Base-by-base conservation (phyloP, 148 eudicot genomes). In the Mesembryanthemum crystallinum region DNA sequence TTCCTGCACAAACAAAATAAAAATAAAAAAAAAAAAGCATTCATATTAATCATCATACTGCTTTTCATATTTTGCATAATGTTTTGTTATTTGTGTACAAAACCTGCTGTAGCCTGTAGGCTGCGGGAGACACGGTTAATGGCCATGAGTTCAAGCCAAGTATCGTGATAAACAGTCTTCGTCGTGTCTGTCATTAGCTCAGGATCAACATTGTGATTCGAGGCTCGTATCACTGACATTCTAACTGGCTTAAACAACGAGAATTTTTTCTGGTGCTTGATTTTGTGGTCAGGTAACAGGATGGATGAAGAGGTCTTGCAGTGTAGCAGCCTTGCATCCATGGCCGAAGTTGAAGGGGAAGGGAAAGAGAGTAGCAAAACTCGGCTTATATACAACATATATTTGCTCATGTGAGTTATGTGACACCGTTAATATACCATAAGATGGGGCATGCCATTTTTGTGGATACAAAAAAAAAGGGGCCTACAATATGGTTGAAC, bases 71-170 rank as follows among this genome's bases (percentile, higher is more conserved):
- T n/a, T n/a, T n/a, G 49, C 49, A 45, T 45, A 45, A 11, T 45
- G 49, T 45, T 45, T 45, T 45, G 54, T 23, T 27, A 27, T 24
- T 39, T 0, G 37, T 17, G 29, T 24, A 68, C 58, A 13, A 21
- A 61, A 90, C 93, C 95, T 79, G 91, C 72, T 10, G 82, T 69
- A 55, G 81, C 80, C 80, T 92, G 93, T 49, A 92, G 80, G 57
- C 78, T 81, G 21, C 49, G 77, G 32, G 95, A 86, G 77, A 92
- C 83, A 80, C 90, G 87, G 64, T 83, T 80, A 76, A 90, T 92
- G 80, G 93, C 95, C 63, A 85, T 33, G 29, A 65, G 80, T n/a
- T 92, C 85, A 17, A 89, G 73, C 95, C 95, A 92, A 71, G 65
- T 83, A 73, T 92, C 97, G 24, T 49, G 81, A 69, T 89, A 85